A percentile compares a stretch with the other conserved stretches of the same genome.
phyloP scores from a whole-genome alignment of 2,329 filamentous ascomycete genomes.

The Bipolaris oryzae region DNA sequence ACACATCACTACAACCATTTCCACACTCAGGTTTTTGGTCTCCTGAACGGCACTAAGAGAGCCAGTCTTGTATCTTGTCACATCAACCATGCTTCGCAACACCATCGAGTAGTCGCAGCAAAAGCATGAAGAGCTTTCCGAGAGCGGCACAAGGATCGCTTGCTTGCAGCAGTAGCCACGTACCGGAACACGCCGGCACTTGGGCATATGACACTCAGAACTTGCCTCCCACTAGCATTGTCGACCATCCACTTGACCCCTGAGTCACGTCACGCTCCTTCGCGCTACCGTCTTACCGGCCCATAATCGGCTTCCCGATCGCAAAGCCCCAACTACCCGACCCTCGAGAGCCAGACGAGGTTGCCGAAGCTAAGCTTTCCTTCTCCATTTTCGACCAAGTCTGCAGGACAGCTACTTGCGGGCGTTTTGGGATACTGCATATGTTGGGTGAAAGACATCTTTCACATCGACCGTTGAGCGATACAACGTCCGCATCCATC shows the following conservation, averaged over 20 bases:
- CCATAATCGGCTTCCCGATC: constrained; percentile 6
- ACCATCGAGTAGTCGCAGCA: neutral
- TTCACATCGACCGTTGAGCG: neutral
- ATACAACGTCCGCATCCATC: neutral
- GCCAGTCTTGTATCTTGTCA: neutral
- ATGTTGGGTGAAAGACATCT: neutral
- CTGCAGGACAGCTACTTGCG: neutral
- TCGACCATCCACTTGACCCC: constrained; percentile 5
- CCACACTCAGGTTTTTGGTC: neutral
- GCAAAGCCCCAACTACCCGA: neutral
- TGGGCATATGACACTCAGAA: constrained; percentile 10
- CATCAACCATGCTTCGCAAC: neutral
- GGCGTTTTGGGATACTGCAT: neutral
- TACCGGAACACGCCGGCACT: constrained; percentile 10
- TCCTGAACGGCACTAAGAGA: neutral
- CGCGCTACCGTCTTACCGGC: neutral
- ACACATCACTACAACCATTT: neutral
- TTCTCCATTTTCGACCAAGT: neutral
- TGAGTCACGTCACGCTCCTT: constrained; percentile 2
- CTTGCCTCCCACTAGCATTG: constrained; percentile 11
- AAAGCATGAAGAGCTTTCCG: neutral
- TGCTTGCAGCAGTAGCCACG: constrained; percentile 1
- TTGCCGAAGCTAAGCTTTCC: neutral
- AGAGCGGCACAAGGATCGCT: neutral
- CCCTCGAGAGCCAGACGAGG: neutral